Base-by-base conservation (phyloP, 495 filamentous ascomycete species). In the Daldinia grandis region DNA sequence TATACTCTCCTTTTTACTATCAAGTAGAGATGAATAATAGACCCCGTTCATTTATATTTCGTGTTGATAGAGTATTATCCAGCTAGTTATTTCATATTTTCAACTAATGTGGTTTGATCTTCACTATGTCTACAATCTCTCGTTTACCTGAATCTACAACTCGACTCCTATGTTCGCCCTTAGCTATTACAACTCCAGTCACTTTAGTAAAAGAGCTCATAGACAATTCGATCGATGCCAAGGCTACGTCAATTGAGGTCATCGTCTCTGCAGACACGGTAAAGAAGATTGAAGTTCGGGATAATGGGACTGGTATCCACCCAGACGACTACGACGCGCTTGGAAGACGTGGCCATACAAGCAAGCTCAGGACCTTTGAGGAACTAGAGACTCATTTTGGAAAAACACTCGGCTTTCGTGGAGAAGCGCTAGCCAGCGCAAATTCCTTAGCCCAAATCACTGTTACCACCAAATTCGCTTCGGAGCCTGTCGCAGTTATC, bases 201-300 rank as follows among this genome's bases (percentile, higher is more conserved):
- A 88, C 88, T 5, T 82, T 97, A 15, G 86, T 96, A 58, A 99
- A 99, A 77, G 95, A 99, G 75, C 87, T 98, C 9, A 74, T 99
- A 33, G 95, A 99, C 65, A 99, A 99, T 77, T 88, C 93, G 19
- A 83, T 98, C 8, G 95, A 98, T 78, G 92, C 95, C 4, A 85
- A 85, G 25, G 91, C 95, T 5, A 88, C 90, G 2, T 87, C 87
- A 0, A 83, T 98, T 38, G 84, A 87, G 30, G 81, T 98, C 33
- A 84, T 94, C 62, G 82, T 97, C 28, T 91, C 92, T 2, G 71
- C 82, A 25, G 94, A 98, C 68, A 88, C 91, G 0, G 76, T 98
- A 12, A 92, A 95, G 76, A 82, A 87, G n/a, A 90, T 99, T 51
- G 92, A 95, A 69, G 89, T 98, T 60, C 90, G 91, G 64, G 95